Base-by-base conservation (phyloP, 2,329 filamentous ascomycete genomes). In the Zymoseptoria brevis region DNA sequence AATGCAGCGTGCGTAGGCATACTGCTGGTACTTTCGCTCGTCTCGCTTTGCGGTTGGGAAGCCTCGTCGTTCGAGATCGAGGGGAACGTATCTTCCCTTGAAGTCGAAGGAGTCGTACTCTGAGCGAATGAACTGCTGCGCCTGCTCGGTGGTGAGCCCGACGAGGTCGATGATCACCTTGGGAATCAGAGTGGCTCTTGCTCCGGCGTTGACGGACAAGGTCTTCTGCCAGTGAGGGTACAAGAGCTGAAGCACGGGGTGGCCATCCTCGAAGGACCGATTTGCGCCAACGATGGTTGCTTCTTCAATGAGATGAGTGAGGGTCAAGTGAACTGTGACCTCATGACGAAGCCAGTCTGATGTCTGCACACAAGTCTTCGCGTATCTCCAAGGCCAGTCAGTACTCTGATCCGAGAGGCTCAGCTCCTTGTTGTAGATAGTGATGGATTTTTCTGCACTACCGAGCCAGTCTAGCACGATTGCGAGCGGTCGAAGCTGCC, bases 371-470 rank as follows among this genome's bases (percentile, higher is more conserved):
- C 76, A 80, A 0, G 75, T 79, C 67, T 81, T 82, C 19, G 80
- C 79, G 64, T 80, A 81, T 51, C 80, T 70, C 79, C 80, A 81
- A 0, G 78, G 72, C 77, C 78, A 81, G 68, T 81, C 79, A 1
- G 68, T 66, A 55, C 72, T 73, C 61, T 80, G 75, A 19, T 68
- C 63, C 0, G 64, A 61, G 0, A 77, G 72, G 0, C 61, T 64
- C n/a, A 75, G 63, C 2, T 77, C 70, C 57, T 73, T 72, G 71
- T 82, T 82, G 74, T 80, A 81, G 58, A 81, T 75, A 50, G 75
- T 76, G 52, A 81, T 74, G 0, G 79, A 81, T 21, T 75, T 71
- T 2, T 73, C 69, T 67, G 78, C 73, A 53, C 64, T 74, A 1
- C 69, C 72, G 59, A 74, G 76, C 69, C 77, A 80, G 66, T 81